Percentiles rank a stretch among this genome's conserved stretches.
Conservation (phyloP, 139 green algal genomes). For the Chlamydomonas eustigma region DNA sequence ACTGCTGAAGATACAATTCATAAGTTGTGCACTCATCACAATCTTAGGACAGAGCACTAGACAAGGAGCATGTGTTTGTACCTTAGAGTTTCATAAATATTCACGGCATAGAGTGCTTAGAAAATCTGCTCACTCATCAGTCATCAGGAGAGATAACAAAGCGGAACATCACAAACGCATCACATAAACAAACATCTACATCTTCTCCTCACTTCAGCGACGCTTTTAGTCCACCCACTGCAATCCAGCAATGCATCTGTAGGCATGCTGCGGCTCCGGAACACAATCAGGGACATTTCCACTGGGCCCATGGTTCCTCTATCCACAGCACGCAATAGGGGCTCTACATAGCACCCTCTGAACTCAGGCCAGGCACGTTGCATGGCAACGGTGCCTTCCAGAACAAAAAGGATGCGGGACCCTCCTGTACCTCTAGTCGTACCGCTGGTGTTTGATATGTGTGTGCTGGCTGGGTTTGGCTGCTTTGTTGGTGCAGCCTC, state of each 20-base stretch:
- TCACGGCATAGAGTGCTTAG: no score
- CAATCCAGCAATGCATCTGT: neutral
- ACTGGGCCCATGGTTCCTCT: neutral
- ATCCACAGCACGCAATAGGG: neutral
- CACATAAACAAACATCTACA: no score
- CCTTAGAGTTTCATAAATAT: no score
- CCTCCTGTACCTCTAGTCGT: no score
- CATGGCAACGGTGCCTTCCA: neutral
- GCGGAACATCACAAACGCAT: no score
- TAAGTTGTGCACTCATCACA: no score
- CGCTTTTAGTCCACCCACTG: neutral
- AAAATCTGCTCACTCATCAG: no score
- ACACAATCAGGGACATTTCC: neutral
- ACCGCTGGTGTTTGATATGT: neutral
- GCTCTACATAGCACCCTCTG: neutral
- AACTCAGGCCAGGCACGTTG: neutral
- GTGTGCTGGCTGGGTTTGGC: neutral
- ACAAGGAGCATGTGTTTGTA: no score
- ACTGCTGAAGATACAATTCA: no score
- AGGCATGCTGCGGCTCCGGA: neutral
- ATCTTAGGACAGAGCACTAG: no score
- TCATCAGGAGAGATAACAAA: no score
- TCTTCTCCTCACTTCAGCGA: neutral
- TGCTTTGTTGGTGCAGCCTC: neutral
- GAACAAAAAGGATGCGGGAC: neutral